A percentile compares a stretch with the other conserved stretches of the same genome.
These are phyloP conservation scores for Ascochyta viciae-villosae DNA, from an alignment of 2,329 filamentous ascomycete species.

Conservation along the genomic window DNA sequence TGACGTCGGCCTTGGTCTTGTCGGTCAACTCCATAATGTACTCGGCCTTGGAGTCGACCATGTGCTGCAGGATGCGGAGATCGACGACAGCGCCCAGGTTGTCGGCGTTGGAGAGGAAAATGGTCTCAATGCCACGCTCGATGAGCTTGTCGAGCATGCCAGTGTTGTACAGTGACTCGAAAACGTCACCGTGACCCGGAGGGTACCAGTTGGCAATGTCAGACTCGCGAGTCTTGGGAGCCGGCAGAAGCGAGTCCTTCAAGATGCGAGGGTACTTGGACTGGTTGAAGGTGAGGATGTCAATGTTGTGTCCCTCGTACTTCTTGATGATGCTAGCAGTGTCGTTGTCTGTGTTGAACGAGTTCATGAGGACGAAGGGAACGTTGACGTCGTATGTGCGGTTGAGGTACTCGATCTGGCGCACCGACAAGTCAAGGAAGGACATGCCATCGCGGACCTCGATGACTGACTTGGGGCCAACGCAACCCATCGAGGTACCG, in stretches of 20 bases:
- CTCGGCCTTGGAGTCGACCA: constrained; percentile 95
- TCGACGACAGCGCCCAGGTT: constrained; percentile 98
- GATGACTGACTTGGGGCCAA: constrained; percentile 98
- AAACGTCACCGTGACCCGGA: constrained; percentile 98
- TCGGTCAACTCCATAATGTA: constrained; percentile 99
- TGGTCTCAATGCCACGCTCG: constrained; percentile 92
- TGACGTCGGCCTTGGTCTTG: constrained; percentile 99
- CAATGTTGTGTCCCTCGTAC: constrained; percentile 99
- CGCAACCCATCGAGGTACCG: constrained; percentile 99
- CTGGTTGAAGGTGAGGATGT: constrained; percentile 99
- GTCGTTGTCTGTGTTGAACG: constrained; percentile 99
- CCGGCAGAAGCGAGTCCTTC: constrained; percentile 97
- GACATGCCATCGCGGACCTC: constrained; percentile 99
- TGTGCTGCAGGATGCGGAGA: constrained; percentile 97
- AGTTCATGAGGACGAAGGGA: constrained; percentile 99
- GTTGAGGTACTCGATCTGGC: constrained; percentile 99
- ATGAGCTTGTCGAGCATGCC: constrained; percentile 96
- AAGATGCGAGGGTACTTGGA: constrained; percentile 96
- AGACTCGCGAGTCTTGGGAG: constrained; percentile 87
- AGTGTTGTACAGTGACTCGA: constrained; percentile 99
- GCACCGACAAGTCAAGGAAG: constrained; percentile 97
- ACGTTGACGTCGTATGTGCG: constrained; percentile 97
- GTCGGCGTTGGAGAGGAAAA: constrained; percentile 99
- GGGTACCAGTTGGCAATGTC: constrained; percentile 98
- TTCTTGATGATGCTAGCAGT: constrained; percentile 99